Base-by-base conservation (phyloP, 139 green algal species). In the Micromonas pusilla region DNA sequence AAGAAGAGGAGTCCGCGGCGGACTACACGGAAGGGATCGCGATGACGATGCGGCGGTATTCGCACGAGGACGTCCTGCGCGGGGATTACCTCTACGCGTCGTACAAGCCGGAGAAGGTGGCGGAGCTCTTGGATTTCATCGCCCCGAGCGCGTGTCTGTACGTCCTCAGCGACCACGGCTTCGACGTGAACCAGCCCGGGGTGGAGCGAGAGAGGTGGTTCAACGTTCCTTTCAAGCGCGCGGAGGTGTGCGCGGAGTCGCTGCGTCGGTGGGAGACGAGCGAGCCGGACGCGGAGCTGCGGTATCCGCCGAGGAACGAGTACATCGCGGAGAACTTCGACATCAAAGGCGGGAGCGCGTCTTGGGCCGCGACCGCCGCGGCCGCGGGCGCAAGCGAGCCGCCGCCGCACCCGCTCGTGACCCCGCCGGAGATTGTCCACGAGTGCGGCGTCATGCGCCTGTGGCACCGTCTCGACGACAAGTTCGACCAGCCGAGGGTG, bases 1-100 rank as follows among this genome's bases (percentile, higher is more conserved):
- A 77, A 32, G 92, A 98, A 82, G 93, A 98, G 77, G 89, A 94
- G 70, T 90, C 96, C 54, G 85, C 89, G 4, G 84, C 87, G 36
- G 90, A 97, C 52, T 93, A 89, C 37, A 86, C 54, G 25, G 80
- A 80, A 6, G 20, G 63, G 3, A 39, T 87, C 2, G 76, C 77
- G 32, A 57, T 73, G 2, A 68, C 45, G 2, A 38, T 80, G 26
- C 60, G 63, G 16, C 16, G 31, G 26, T 73, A 53, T 28, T n/a
- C 21, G 13, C 74, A 28, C 28, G 37, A 80, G 6, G 36, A 80
- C 60, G 57, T 26, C 0, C 28, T 80, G 31, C 28, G 26, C 3
- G 78, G 78, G n/a, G 67, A 76, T 32, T 68, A 77, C 37, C n/a
- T 63, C 26, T 75, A 34, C n/a, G 37, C 60, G 25, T 19, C 1